Base-by-base conservation (phyloP, 495 filamentous ascomycete genomes). In the Lineolata rhizophorae region DNA sequence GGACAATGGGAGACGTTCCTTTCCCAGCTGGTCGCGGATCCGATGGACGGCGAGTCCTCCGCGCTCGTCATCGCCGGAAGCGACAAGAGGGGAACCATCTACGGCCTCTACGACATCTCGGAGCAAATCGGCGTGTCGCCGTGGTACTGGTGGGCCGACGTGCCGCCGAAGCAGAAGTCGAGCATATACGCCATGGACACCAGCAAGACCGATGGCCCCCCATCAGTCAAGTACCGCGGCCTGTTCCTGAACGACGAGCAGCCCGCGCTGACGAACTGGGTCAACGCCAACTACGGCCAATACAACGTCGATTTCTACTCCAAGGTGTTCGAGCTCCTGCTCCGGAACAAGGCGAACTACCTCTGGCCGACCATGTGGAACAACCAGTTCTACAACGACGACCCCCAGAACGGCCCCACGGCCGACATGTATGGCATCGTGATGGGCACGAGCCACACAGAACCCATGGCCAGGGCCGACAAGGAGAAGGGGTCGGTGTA, bases 201-300 rank as follows among this genome's bases (percentile, higher is more conserved):
- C 8, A 48, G 56, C 4, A 50, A 44, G 4, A 48, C 61, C 2
- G 70, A 79, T 32, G 61, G 58, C 3, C 51, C 65, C 11, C 74
- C 76, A 14, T 64, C 58, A 1, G 65, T 83, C 34, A 77, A 75
- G 44, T 83, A 77, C 49, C 62, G 76, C 4, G 76, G 74, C 8
- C 66, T 83, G 45, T 83, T 83, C 55, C 55, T 83, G 44, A 81
- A 83, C 46, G 76, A 81, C 35, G 74, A 83, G 41, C 66, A 71
- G 32, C 76, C 76, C 1, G 70, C 67, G 0, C 44, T 81, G 33
- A 72, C 74, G 0, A 68, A 67, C 35, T 83, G 70, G 70, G 61
- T 79, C 18, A 55, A 65, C 18, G 55, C 46, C 13, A 63, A 61
- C 26, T 67, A 55, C 20, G 50, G 61, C 3, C 65, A 63, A 1